Percentiles rank a stretch among this genome's conserved stretches.
These are phyloP conservation scores for Arthrinium puccinioides DNA, from an alignment of 2,329 filamentous ascomycete genomes.

Conservation along the genomic window DNA sequence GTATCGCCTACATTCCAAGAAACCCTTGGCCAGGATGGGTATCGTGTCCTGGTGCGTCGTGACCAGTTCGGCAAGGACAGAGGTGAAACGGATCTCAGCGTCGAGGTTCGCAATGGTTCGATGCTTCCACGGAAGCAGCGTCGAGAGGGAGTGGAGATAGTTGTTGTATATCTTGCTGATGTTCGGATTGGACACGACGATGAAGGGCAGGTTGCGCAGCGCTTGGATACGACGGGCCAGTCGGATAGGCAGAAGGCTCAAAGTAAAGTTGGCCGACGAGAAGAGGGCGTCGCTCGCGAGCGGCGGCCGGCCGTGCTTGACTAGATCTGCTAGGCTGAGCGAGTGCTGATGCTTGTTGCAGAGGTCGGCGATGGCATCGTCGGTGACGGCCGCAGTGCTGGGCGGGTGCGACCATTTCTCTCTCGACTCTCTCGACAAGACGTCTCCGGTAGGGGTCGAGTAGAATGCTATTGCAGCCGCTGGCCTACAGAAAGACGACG, in stretches of 20 bases:
- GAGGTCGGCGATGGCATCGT: conserved; percentile 72
- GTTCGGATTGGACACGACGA: conserved; percentile 96
- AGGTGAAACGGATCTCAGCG: conserved; percentile 86
- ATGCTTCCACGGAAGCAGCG: conserved; percentile 73
- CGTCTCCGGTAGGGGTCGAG: conserved; percentile 19
- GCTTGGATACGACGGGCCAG: conserved; percentile 92
- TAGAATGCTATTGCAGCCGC: conserved; percentile 1
- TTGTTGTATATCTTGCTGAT: conserved; percentile 93
- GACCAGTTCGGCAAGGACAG: conserved; percentile 91
- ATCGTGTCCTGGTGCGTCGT: conserved; percentile 94
- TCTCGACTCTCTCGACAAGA: neutral
- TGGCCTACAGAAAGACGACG: conserved; percentile 10
- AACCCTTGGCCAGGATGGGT: conserved; percentile 82
- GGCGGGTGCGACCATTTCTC: conserved; percentile 33
- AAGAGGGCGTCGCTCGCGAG: conserved; percentile 74
- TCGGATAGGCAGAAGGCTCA: conserved; percentile 83
- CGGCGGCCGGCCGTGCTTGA: conserved; percentile 79
- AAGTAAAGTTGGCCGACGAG: conserved; percentile 90
- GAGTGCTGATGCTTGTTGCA: conserved; percentile 73
- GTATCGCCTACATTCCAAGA: conserved; percentile 88
- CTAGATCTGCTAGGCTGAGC: conserved; percentile 78
- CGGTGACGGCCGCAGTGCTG: conserved; percentile 45
- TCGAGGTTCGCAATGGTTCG: conserved; percentile 66
- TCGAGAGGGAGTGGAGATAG: conserved; percentile 88
- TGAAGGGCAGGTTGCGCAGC: conserved; percentile 88